Evolutionary conservation across 768 basidiomycete genomes (phyloP).

Genomic region (Antrodiella citrinella): DNA sequence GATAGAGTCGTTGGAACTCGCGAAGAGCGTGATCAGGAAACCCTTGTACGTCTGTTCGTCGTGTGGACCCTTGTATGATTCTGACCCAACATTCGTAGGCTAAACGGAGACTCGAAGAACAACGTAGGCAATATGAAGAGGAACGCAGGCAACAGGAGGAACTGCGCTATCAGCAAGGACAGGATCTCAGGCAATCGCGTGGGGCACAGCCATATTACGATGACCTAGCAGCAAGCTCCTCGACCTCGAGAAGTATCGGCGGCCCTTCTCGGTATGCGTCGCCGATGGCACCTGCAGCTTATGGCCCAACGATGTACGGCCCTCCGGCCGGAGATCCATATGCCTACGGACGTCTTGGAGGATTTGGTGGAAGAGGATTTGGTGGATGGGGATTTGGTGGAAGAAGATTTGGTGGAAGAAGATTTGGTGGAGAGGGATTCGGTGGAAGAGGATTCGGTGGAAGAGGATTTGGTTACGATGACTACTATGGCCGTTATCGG

Average conservation of each 20-base stretch:
- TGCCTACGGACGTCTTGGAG: too few relatives aligned
- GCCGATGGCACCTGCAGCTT: neutral
- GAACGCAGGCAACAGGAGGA: too few relatives aligned
- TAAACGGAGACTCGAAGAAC: constrained; percentile 8
- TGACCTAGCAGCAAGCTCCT: neutral
- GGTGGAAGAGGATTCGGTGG: constrained; percentile 12
- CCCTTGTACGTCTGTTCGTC: constrained; percentile 8
- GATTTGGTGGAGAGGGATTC: constrained; percentile 10
- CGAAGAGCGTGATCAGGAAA: constrained; percentile 46
- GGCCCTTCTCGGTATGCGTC: neutral
- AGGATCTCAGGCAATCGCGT: too few relatives aligned
- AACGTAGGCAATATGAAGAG: constrained; percentile 16
- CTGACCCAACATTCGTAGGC: neutral
- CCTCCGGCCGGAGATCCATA: constrained; percentile 18
- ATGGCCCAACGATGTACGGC: constrained; percentile 12
- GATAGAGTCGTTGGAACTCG: constrained; percentile 57
- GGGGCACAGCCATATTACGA: constrained; percentile 2
- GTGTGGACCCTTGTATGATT: neutral
- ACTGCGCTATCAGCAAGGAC: too few relatives aligned
- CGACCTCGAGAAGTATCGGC: neutral
- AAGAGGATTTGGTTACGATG: constrained; percentile 13
- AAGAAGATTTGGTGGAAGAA: constrained; percentile 14
- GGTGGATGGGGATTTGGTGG: constrained; percentile 12
- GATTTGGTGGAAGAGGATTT: constrained; percentile 10
- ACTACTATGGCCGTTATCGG: too few relatives aligned